These are phyloP conservation scores for Astrocystis sublimbata DNA, from an alignment of 495 filamentous ascomycete species.

Conservation along the genomic window DNA sequence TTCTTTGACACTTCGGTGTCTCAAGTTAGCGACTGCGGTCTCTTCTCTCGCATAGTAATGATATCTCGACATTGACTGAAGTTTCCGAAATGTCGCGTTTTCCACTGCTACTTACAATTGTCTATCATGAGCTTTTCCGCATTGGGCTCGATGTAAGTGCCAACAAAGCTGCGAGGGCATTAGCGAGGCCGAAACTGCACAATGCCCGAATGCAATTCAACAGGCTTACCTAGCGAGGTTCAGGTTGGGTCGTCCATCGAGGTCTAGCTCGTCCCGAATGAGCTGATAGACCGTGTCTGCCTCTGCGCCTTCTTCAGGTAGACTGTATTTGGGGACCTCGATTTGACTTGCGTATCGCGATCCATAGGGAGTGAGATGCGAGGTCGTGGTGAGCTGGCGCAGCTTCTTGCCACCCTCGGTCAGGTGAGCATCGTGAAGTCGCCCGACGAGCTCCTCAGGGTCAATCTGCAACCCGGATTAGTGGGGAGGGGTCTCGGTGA, in stretches of 20 bases:
- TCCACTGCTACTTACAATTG: conserved; percentile 43
- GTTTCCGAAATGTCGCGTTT: no score
- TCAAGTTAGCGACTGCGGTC: conserved; percentile 2
- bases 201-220: background rate
- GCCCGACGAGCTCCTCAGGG: conserved; percentile 61
- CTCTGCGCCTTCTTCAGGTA: conserved; percentile 62
- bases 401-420: conserved; percentile 44
- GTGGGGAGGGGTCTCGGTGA: background rate
- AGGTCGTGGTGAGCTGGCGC: conserved; percentile 41
- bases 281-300: conserved; percentile 67
- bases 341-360: conserved; percentile 60
- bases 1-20: conserved; percentile 58
- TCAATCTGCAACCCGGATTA: conserved; percentile 49
- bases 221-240: conserved; percentile 59
- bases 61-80: no score
- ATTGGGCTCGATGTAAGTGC: conserved; percentile 70
- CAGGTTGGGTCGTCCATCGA: conserved; percentile 71
- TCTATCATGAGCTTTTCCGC: conserved; percentile 66
- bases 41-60: no score
- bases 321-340: conserved; percentile 67
- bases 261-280: conserved; percentile 71
- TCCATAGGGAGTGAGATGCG: conserved; percentile 63
- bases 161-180: conserved; percentile 57
- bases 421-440: conserved; percentile 48
- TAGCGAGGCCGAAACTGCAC: background rate